phyloP scores from a whole-genome alignment of 2,329 filamentous ascomycete species.

The Biscogniauxia marginata region DNA sequence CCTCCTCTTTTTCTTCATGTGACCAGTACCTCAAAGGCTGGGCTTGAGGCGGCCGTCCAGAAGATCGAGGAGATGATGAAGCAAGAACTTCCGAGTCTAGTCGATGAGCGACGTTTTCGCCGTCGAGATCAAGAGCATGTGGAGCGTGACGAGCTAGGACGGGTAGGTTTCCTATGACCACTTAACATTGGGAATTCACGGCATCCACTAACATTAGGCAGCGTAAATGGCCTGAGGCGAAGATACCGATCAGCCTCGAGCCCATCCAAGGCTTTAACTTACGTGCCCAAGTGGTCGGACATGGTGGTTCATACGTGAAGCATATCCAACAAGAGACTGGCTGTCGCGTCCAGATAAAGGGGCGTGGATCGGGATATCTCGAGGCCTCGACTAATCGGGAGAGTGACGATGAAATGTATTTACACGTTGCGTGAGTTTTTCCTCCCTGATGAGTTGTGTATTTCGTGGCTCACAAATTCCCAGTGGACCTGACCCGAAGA shows the following conservation, averaged over 20 bases:
- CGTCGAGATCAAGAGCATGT: conserved; percentile 77
- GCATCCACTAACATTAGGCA: conserved; percentile 38
- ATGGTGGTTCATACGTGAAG: conserved; percentile 93
- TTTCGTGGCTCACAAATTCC: conserved; percentile 31
- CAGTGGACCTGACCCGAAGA: conserved; percentile 81
- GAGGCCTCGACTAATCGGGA: conserved; percentile 85
- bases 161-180: conserved; percentile 56
- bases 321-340: conserved; percentile 95
- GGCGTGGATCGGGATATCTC: conserved; percentile 89
- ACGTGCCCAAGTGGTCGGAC: conserved; percentile 91
- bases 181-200: neutral
- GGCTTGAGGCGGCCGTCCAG: conserved; percentile 81
- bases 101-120: conserved; percentile 90
- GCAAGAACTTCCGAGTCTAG: conserved; percentile 90
- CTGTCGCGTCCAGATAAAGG: conserved; percentile 97
- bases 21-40: conserved; percentile 86
- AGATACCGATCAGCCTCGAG: conserved; percentile 86
- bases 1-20: conserved; percentile 94
- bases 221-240: conserved; percentile 99
- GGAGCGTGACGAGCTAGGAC: conserved; percentile 86
- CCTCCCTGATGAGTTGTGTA: neutral
- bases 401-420: conserved; percentile 94
- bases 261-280: conserved; percentile 93
- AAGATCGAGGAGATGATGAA: conserved; percentile 96
- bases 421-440: conserved; percentile 83